Percentiles rank a stretch among this genome's conserved stretches.
Conservation (phyloP, 768 basidiomycete genomes). For the Tylopilus intermedius region DNA sequence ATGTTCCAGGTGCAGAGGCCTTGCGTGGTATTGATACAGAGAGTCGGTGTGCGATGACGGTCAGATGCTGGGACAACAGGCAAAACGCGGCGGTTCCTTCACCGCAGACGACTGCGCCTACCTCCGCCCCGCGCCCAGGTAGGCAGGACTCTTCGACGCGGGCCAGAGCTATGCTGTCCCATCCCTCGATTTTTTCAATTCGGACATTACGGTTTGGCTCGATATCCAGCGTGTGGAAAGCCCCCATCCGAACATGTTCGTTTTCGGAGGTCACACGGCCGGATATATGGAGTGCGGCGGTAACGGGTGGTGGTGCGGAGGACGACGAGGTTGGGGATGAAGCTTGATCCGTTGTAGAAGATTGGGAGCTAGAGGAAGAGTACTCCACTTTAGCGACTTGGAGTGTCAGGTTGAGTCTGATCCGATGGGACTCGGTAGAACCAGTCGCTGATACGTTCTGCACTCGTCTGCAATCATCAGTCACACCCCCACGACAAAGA, state of each 20-base stretch:
- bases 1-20: slow-evolving; percentile 70
- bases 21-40: slow-evolving; percentile 89
- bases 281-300: slow-evolving; percentile 74
- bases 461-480: slow-evolving; percentile 55
- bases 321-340: slow-evolving; percentile 22
- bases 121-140: slow-evolving; percentile 93
- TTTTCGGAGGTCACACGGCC: slow-evolving; percentile 87
- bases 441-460: slow-evolving; percentile 89
- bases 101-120: slow-evolving; percentile 92
- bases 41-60: slow-evolving; percentile 84
- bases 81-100: slow-evolving; percentile 96
- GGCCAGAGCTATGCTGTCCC: slow-evolving; percentile 85
- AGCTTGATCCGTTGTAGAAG: slow-evolving; percentile 43
- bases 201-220: slow-evolving; percentile 88
- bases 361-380: slow-evolving; percentile 59
- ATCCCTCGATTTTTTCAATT: slow-evolving; percentile 80
- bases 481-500: slow-evolving; percentile 1
- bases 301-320: slow-evolving; percentile 31
- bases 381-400: slow-evolving; percentile 77
- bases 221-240: slow-evolving; percentile 91
- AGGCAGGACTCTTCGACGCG: slow-evolving; percentile 84
- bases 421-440: slow-evolving; percentile 86
- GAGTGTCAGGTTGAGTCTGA: slow-evolving; percentile 81
- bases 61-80: slow-evolving; percentile 95
- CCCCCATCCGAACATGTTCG: slow-evolving; percentile 83